Conservation (phyloP, 495 filamentous ascomycete genomes). For the Entonaema liquescens region DNA sequence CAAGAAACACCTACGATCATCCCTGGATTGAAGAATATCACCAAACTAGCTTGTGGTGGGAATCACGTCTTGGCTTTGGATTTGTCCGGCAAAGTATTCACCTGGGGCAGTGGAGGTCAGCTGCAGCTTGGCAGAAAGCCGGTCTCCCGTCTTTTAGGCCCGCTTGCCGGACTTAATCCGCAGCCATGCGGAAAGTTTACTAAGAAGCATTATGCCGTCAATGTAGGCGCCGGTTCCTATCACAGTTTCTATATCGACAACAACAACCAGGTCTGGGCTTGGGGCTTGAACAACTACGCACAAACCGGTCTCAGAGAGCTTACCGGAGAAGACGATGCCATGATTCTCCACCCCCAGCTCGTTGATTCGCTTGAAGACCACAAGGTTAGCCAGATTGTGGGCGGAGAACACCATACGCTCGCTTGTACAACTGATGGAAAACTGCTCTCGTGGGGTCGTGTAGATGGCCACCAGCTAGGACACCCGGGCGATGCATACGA, state of each 20-base stretch:
- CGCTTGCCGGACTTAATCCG: slow-evolving; percentile 63
- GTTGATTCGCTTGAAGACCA: slow-evolving; percentile 61
- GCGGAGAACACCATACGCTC: slow-evolving; percentile 70
- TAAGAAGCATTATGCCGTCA: slow-evolving; percentile 61
- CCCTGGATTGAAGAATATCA: slow-evolving; percentile 65
- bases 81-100: slow-evolving; percentile 64
- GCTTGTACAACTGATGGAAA: slow-evolving; percentile 64
- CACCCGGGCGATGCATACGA: slow-evolving; percentile 55
- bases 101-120: slow-evolving; percentile 76
- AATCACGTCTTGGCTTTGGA: slow-evolving; percentile 76
- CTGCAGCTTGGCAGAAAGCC: slow-evolving; percentile 69
- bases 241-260: slow-evolving; percentile 78
- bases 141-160: slow-evolving; percentile 61
- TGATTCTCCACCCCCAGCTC: slow-evolving; percentile 54
- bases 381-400: slow-evolving; percentile 64
- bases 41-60: slow-evolving; percentile 63
- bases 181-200: slow-evolving; percentile 73
- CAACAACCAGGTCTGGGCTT: slow-evolving; percentile 75
- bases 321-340: slow-evolving; percentile 68
- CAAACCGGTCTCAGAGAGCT: slow-evolving; percentile 76
- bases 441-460: slow-evolving; percentile 70
- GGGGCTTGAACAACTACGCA: slow-evolving; percentile 86
- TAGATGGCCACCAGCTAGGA: slow-evolving; percentile 67
- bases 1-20: slow-evolving; percentile 51
- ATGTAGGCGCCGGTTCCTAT: slow-evolving; percentile 66